Evolutionary conservation across 352 stramenopile genomes (phyloP).

Genomic region (Phytophthora sansomeana): DNA sequence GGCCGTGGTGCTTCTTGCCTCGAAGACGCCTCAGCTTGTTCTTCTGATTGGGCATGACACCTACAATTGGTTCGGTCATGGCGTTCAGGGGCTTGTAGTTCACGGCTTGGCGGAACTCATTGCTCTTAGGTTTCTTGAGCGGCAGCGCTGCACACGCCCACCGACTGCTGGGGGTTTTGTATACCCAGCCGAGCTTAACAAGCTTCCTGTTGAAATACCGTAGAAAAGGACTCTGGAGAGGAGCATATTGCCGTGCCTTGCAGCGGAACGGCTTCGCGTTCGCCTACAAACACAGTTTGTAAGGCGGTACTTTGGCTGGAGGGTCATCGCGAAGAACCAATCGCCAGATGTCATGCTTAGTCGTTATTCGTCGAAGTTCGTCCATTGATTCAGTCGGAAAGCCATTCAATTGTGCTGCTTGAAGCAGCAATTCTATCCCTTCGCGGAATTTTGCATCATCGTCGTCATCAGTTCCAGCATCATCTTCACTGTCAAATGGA

Average conservation of each 20-base stretch:
- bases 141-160: slow-evolving; percentile 14
- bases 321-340: slow-evolving; percentile 14
- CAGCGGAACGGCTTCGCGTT: slow-evolving; percentile 11
- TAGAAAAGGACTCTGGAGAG: slow-evolving; percentile 12
- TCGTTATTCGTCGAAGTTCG: neutral
- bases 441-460: neutral
- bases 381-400: neutral
- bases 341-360: slow-evolving; percentile 16
- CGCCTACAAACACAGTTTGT: slow-evolving; percentile 7
- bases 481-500: neutral
- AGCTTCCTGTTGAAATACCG: slow-evolving; percentile 12
- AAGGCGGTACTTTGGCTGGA: slow-evolving; percentile 6
- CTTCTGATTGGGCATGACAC: too few relatives aligned
- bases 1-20: too few relatives aligned
- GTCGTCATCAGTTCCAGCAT: neutral
- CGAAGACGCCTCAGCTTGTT: too few relatives aligned
- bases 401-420: neutral
- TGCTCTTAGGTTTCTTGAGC: too few relatives aligned
- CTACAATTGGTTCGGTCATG: too few relatives aligned
- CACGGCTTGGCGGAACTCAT: too few relatives aligned
- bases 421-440: neutral
- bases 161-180: slow-evolving; percentile 9
- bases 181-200: slow-evolving; percentile 12
- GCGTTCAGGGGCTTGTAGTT: too few relatives aligned
- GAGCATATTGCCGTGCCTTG: slow-evolving; percentile 15